Conservation (phyloP, 2,329 filamentous ascomycete species). For the Epichloe aotearoae region DNA sequence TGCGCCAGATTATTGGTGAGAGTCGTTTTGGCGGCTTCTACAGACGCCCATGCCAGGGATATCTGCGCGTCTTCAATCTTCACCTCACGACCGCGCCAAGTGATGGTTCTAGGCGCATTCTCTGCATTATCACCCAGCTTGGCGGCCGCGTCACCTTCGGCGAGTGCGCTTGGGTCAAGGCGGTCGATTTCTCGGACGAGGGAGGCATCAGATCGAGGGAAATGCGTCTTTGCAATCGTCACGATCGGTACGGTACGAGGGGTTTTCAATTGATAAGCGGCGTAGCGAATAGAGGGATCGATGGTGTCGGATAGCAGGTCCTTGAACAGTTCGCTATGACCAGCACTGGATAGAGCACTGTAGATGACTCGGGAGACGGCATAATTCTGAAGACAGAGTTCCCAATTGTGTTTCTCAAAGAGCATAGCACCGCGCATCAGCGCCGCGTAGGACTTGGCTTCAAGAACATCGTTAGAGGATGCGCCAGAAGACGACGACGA, state of each 20-base stretch:
- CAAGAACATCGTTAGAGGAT: conserved; percentile 58
- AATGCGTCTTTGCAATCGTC: conserved; percentile 65
- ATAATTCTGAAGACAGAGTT: conserved; percentile 61
- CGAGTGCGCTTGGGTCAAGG: conserved; percentile 54
- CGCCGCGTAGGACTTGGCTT: conserved; percentile 72
- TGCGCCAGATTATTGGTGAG: conserved; percentile 35
- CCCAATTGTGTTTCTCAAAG: conserved; percentile 85
- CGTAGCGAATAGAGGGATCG: conserved; percentile 88
- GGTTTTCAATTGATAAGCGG: conserved; percentile 81
- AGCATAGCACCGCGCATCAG: conserved; percentile 63
- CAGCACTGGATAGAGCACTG: conserved; percentile 51
- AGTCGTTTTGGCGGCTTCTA: conserved; percentile 39
- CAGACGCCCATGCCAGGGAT: conserved; percentile 64
- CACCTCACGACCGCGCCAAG: conserved; percentile 76
- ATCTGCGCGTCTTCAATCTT: conserved; percentile 89
- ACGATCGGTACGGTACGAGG: conserved; percentile 73
- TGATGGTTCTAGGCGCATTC: conserved; percentile 59
- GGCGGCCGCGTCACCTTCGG: conserved; percentile 35
- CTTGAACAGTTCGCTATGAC: conserved; percentile 61
- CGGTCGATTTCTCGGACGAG: conserved; percentile 56
- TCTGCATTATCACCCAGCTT: conserved; percentile 36
- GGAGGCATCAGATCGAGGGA: conserved; percentile 49
- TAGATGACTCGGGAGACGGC: conserved; percentile 73
- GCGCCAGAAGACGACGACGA: conserved; percentile 54
- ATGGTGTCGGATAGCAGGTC: conserved; percentile 76